A percentile compares a stretch with the other conserved stretches of the same genome.
These are phyloP conservation scores for Erodium chrysanthum DNA, from an alignment of 441 rosid genomes.

Conservation along the genomic window DNA sequence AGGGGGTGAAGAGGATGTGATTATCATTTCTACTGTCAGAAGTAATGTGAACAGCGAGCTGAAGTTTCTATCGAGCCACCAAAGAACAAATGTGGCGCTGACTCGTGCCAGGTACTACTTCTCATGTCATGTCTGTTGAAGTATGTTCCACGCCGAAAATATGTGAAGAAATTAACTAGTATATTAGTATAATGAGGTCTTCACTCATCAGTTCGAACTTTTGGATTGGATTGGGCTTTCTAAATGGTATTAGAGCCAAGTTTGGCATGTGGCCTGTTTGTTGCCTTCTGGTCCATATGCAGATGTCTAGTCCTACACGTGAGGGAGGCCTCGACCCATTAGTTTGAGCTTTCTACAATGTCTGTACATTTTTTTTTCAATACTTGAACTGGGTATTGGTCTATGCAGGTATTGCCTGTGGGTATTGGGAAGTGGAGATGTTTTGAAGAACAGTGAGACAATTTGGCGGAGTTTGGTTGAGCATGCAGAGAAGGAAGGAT, in stretches of 20 bases:
- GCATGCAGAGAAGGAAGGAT: slow-evolving; percentile 27
- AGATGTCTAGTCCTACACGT: too few species aligned
- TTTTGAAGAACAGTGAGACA: slow-evolving; percentile 20
- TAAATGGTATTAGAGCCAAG: too few species aligned
- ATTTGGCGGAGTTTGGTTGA: slow-evolving; percentile 23
- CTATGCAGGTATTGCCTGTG: slow-evolving; percentile 30
- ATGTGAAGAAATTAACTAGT: too few species aligned
- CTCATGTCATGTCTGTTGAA: background rate
- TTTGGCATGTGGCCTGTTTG: too few species aligned
- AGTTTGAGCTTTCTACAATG: too few species aligned
- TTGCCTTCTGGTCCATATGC: too few species aligned
- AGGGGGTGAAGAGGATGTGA: slow-evolving; percentile 35
- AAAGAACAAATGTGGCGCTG: slow-evolving; percentile 29
- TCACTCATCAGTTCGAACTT: too few species aligned
- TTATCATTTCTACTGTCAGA: slow-evolving; percentile 30
- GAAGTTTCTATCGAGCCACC: slow-evolving; percentile 18
- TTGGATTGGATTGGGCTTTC: too few species aligned
- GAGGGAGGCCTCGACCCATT: too few species aligned
- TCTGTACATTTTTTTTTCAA: background rate
- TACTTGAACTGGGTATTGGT: background rate
- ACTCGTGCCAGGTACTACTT: slow-evolving; percentile 30
- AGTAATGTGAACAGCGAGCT: slow-evolving; percentile 17
- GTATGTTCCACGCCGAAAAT: too few species aligned
- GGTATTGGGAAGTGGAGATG: slow-evolving; percentile 29
- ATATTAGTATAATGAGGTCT: too few species aligned